Percentiles rank a stretch among this genome's conserved stretches.
Conservation (phyloP, 2,329 filamentous ascomycete species). For the Aspergillus viridinutans region DNA sequence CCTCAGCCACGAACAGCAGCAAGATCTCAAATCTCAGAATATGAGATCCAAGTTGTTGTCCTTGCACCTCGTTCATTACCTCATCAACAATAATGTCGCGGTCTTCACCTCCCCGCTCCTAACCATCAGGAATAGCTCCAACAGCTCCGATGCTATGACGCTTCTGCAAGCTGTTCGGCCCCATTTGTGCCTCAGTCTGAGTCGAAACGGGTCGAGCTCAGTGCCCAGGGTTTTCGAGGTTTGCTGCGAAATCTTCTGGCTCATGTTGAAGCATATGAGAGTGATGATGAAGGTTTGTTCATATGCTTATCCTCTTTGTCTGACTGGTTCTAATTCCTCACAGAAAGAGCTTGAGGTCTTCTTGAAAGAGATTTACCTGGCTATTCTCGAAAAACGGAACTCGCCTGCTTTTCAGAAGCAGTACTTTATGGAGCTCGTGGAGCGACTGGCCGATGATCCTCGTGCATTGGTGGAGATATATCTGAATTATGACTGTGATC, state of each 20-base stretch:
- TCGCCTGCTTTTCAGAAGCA: constrained; percentile 88
- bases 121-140: constrained; percentile 87
- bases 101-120: constrained; percentile 90
- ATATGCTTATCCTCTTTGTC: background rate
- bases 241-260: constrained; percentile 95
- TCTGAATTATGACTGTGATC: constrained; percentile 96
- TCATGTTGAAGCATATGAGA: constrained; percentile 91
- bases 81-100: constrained; percentile 87
- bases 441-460: constrained; percentile 78
- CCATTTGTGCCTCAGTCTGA: constrained; percentile 91
- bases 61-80: constrained; percentile 88
- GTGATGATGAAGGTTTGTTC: constrained; percentile 80
- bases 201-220: constrained; percentile 89
- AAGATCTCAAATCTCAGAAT: constrained; percentile 86
- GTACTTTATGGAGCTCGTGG: constrained; percentile 81
- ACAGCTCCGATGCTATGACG: constrained; percentile 73
- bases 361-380: constrained; percentile 92
- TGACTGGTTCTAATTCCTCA: constrained; percentile 12
- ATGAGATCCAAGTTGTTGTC: constrained; percentile 98
- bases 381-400: constrained; percentile 80
- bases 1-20: constrained; percentile 82
- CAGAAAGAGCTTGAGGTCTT: constrained; percentile 97
- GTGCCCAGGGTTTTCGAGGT: constrained; percentile 91
- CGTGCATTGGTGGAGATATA: constrained; percentile 90
- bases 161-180: constrained; percentile 96